Evolutionary conservation across 2,329 filamentous ascomycete species (phyloP).

Genomic region (Magnaporthales sp.): DNA sequence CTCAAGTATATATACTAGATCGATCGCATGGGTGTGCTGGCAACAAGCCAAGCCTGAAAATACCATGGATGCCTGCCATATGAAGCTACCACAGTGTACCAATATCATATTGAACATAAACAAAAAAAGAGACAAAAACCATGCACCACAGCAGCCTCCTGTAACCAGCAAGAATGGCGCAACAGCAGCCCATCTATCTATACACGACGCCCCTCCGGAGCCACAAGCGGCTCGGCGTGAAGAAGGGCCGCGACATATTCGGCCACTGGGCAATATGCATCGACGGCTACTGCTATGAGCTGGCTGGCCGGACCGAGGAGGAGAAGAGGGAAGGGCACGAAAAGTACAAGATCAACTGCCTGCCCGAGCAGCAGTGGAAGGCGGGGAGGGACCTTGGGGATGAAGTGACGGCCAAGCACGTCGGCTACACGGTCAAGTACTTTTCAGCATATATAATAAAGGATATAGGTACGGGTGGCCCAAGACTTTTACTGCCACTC

Average conservation of each 20-base stretch:
- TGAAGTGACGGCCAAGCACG: background rate
- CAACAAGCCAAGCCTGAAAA: no score
- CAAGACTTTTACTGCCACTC: background rate
- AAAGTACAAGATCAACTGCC: constrained; percentile 1
- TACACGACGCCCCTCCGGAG: constrained; percentile 26
- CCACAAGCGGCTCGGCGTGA: constrained; percentile 4
- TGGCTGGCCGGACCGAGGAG: constrained; percentile 3
- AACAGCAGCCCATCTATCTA: background rate
- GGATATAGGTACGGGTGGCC: background rate
- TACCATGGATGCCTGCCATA: constrained; percentile 15
- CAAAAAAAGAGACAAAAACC: background rate
- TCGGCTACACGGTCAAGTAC: background rate
- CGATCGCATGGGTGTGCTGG: no score
- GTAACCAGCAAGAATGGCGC: background rate
- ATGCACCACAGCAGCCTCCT: background rate
- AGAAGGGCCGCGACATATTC: constrained; percentile 6
- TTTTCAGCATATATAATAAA: background rate
- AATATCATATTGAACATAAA: background rate
- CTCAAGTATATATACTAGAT: no score
- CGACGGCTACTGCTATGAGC: constrained; percentile 7
- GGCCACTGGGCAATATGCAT: constrained; percentile 8
- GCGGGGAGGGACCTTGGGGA: background rate
- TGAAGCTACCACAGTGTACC: background rate
- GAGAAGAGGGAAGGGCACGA: constrained; percentile 3
- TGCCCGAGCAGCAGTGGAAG: constrained; percentile 4